Evolutionary conservation across 192 early-diverging fungal genomes (phyloP), one percentile per base, ranked within the genome.

Genomic region (Coemansia sp.): DNA sequence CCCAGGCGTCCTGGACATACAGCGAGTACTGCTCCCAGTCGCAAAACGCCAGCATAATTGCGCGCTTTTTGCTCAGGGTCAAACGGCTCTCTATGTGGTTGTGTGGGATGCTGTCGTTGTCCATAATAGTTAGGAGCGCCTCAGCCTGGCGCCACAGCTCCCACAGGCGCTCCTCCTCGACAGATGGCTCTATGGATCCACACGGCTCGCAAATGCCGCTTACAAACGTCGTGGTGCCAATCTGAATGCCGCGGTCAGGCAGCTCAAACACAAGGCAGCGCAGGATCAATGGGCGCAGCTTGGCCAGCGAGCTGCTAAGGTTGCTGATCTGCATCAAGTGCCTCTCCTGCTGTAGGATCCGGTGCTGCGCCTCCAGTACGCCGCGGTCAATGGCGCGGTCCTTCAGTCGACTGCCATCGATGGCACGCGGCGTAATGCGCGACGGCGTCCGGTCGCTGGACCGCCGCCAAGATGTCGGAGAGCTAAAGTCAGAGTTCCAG

Each of bases 401-500:
- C 69, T 72, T 72, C 55, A 81, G 72, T 27, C 78, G 69, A 19
- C 57, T 56, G 57, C 72, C 65, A 48, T 69, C 72, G 38, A 72
- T 47, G 11, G 67, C 58, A 29, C 69, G 73, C 37, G 69, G 47
- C 19, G 70, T 56, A 26, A 63, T 59, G 43, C 59, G 54, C 17
- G 72, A 71, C n/a, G 62, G 65, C 23, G 77, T 64, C 4, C 77
- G 77, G 54, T 80, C 77, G 14, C 61, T 61, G 19, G 72, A 67
- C 47, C 77, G 77, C 17, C 72, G 72, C 69, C 73, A 74, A n/a
- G 78, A 81, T 12, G 78, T 68, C 26, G 78, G 78, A 35, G 78
- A 81, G 67, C 78, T 81, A 72, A 81, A 81, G 78, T 81, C 78
- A 1, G 78, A 81, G 70, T 81, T 81, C 78, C 78, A 81, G 47